A percentile compares a stretch with the other conserved stretches of the same genome.
These are phyloP conservation scores for Beauveria rudraprayagi DNA, from an alignment of 2,329 filamentous ascomycete genomes.

Conservation along the genomic window DNA sequence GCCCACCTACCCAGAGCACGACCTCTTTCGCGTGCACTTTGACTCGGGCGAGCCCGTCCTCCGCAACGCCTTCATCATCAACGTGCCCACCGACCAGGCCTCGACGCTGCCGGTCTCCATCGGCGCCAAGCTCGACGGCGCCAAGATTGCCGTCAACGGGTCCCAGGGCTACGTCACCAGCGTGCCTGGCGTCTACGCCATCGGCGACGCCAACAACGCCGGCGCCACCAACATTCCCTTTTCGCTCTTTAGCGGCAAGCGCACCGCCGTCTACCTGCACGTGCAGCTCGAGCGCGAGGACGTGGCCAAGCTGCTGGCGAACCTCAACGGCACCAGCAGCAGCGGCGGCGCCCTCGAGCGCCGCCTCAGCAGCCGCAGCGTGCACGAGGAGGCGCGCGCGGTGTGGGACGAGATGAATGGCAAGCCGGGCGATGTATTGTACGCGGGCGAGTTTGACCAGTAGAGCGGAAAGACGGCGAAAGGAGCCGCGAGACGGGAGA, in stretches of 20 bases:
- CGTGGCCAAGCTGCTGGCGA: conserved; percentile 25
- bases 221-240: conserved; percentile 54
- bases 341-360: neutral
- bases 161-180: conserved; percentile 41
- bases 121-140: conserved; percentile 37
- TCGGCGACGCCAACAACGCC: conserved; percentile 54
- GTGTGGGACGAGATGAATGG: conserved; percentile 42
- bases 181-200: conserved; percentile 45
- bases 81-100: conserved; percentile 38
- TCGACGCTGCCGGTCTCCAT: conserved; percentile 39
- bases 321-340: conserved; percentile 10
- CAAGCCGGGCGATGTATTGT: conserved; percentile 32
- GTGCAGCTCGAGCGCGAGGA: conserved; percentile 36
- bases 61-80: conserved; percentile 44
- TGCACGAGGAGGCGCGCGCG: conserved; percentile 27
- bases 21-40: conserved; percentile 49
- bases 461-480: conserved; percentile 16
- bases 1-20: conserved; percentile 39
- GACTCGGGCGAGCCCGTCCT: conserved; percentile 34
- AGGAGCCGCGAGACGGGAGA: neutral
- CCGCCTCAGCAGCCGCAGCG: conserved; percentile 18
- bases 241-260: conserved; percentile 52
- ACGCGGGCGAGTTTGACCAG: conserved; percentile 34
- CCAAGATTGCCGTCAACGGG: conserved; percentile 34
- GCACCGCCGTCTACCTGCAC: conserved; percentile 48